Percentiles rank a stretch among this genome's conserved stretches.
These are phyloP conservation scores for Sergeia podlipaevii DNA, from an alignment of 208 protist species.

Conservation along the genomic window DNA sequence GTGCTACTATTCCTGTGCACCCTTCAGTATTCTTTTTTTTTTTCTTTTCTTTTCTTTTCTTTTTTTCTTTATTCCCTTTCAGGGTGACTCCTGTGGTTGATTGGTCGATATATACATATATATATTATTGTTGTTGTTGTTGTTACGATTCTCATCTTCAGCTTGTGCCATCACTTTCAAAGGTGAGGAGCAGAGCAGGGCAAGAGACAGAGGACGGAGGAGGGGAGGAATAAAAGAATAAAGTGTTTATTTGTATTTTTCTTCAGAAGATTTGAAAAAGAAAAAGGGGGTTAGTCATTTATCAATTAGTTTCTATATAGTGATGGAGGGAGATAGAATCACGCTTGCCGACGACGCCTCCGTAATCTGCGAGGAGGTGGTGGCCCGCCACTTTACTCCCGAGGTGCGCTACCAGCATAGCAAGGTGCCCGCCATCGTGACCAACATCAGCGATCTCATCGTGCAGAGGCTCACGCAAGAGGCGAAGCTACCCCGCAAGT, in stretches of 20 bases:
- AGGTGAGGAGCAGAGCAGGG: no score
- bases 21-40: slow-evolving; percentile 11
- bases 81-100: background rate
- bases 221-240: no score
- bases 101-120: no score
- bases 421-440: slow-evolving; percentile 54
- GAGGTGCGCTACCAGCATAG: slow-evolving; percentile 69
- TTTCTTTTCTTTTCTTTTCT: slow-evolving; percentile 9
- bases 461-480: slow-evolving; percentile 79
- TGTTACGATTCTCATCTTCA: no score
- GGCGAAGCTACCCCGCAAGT: slow-evolving; percentile 88
- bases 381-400: slow-evolving; percentile 51
- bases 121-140: no score
- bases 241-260: no score
- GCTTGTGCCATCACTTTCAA: no score
- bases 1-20: background rate
- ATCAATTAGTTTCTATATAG: no score
- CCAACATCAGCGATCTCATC: slow-evolving; percentile 64
- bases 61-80: slow-evolving; percentile 4
- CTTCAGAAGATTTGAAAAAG: no score
- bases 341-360: slow-evolving; percentile 80
- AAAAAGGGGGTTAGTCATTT: no score
- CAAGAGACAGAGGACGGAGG: no score
- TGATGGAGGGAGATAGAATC: slow-evolving; percentile 45
- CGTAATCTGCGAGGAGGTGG: slow-evolving; percentile 72